Percentiles rank a stretch among this genome's conserved stretches.
These are phyloP conservation scores for Achlya hypogyna DNA, from an alignment of 352 stramenopile species.

Conservation along the genomic window DNA sequence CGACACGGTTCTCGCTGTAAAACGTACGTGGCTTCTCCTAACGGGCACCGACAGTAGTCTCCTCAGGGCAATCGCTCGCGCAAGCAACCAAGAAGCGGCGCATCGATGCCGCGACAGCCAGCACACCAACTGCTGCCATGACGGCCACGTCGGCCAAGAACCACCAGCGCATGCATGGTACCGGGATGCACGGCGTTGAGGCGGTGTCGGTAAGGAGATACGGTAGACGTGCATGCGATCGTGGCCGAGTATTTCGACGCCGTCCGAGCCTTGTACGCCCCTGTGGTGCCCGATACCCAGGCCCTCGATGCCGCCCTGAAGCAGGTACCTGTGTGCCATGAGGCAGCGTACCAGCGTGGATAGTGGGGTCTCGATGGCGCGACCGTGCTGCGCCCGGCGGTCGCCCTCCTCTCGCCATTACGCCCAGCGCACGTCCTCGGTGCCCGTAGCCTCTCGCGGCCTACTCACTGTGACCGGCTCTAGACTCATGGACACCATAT, in stretches of 20 bases:
- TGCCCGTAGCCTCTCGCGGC: neutral
- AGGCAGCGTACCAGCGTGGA: too few species aligned
- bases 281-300: neutral
- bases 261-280: slow-evolving; percentile 40
- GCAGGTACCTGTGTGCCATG: slow-evolving; percentile 28
- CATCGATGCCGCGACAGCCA: neutral
- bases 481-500: slow-evolving; percentile 68
- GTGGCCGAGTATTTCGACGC: slow-evolving; percentile 38
- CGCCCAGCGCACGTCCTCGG: slow-evolving; percentile 21
- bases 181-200: too few species aligned
- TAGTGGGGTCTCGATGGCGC: neutral
- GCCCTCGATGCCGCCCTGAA: neutral
- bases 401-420: slow-evolving; percentile 38
- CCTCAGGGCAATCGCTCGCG: neutral
- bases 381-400: slow-evolving; percentile 25
- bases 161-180: slow-evolving; percentile 53
- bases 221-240: neutral
- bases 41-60: neutral
- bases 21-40: neutral
- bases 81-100: slow-evolving; percentile 8
- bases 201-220: too few species aligned
- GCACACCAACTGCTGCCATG: neutral
- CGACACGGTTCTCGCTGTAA: slow-evolving; percentile 14
- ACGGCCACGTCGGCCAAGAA: slow-evolving; percentile 42
- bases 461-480: neutral